A percentile compares a stretch with the other conserved stretches of the same genome.
These are phyloP conservation scores for Penicillium robsamsonii DNA, from an alignment of 495 filamentous ascomycete species.

Conservation along the genomic window DNA sequence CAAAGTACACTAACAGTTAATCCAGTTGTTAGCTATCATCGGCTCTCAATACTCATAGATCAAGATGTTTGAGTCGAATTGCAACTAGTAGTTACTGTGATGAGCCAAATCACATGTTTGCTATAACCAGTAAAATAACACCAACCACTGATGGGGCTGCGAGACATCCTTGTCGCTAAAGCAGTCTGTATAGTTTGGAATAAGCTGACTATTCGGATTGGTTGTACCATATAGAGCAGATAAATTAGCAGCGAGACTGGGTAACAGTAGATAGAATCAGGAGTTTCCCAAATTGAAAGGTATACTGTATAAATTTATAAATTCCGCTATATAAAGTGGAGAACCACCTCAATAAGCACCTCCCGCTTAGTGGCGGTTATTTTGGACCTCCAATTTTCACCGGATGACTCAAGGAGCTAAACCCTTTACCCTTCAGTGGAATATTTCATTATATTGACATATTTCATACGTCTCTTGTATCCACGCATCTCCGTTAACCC, in stretches of 20 bases:
- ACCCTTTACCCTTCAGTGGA: neutral
- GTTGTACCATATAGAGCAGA: neutral
- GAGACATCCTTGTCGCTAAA: too few relatives aligned
- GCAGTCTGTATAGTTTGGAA: neutral
- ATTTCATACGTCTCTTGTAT: neutral
- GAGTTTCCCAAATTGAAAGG: neutral
- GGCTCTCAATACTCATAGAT: too few relatives aligned
- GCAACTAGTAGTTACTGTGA: too few relatives aligned
- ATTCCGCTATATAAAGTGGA: neutral
- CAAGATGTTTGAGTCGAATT: too few relatives aligned
- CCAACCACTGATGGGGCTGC: too few relatives aligned
- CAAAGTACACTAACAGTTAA: too few relatives aligned
- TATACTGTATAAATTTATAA: neutral
- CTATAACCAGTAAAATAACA: too few relatives aligned
- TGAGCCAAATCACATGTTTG: too few relatives aligned
- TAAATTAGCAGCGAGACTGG: neutral
- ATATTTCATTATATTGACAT: neutral
- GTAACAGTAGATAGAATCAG: too few relatives aligned
- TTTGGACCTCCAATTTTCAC: constrained; percentile 19
- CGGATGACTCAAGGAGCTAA: constrained; percentile 19
- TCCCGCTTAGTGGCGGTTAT: constrained; percentile 24
- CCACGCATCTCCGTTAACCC: neutral
- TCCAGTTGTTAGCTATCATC: too few relatives aligned
- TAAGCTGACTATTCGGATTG: neutral
- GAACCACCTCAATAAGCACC: constrained; percentile 21